Base-by-base conservation (phyloP, 495 filamentous ascomycete species). In the Neurospora sp. region DNA sequence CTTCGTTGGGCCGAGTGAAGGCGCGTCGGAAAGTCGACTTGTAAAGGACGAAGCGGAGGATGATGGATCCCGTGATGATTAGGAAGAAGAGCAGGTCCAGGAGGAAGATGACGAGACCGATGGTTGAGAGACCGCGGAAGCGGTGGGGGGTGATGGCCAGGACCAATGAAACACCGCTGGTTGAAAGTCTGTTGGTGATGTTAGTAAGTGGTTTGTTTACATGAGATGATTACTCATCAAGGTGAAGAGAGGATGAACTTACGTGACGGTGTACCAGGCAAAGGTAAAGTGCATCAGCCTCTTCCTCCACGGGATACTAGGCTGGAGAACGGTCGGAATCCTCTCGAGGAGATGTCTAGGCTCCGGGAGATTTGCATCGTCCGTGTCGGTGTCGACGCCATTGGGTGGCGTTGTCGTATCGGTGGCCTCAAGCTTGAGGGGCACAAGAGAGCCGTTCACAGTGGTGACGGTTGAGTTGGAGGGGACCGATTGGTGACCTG, bases 201-300 rank as follows among this genome's bases (percentile, higher is more conserved):
- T 73, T 40, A 73, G 69, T 72, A 7, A 0, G 3, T 41, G 39
- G 39, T 14, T 41, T 18, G 39, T 59, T 44, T n/a, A 14, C 69
- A 66, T n/a, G 23, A 39, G 62, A 20, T 41, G 20, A 71, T 46
- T 5, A 41, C 14, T 16, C 23, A 46, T 18, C 38, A 38, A 20
- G 39, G 20, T 14, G 39, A 54, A 14, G 16, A 41, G 7, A 16
- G 31, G 41, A 42, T 54, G 20, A 20, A 74, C 77, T 12, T 75
- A 78, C 78, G 88, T 90, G 20, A 90, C 78, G 12, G 89, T 91
- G 78, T 89, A 93, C 86, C 90, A 92, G 35, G 90, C 89, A 87
- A 89, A 92, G n/a, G 90, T 92, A 77, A 92, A 91, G 75, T 92
- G 90, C 71, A 87, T 83, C 5, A 92, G 80, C 6, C 90, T 83